Conservation (phyloP, 306 rosid species). For the Prunus fruticosa region DNA sequence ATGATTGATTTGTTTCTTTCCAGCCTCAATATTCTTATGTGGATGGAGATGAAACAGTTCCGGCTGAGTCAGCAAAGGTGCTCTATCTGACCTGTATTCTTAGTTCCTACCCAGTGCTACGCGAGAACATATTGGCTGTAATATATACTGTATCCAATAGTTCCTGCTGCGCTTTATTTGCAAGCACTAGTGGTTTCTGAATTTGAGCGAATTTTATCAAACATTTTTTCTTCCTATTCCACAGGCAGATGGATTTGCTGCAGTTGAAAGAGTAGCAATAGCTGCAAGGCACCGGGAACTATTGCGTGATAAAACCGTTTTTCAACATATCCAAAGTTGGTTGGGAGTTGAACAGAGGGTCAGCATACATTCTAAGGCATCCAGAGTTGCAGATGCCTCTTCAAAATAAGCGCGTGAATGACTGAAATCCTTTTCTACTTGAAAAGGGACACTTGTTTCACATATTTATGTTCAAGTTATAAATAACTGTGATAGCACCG, state of each 20-base stretch:
- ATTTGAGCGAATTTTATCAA: not conserved
- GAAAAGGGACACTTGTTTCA: conserved; percentile 2
- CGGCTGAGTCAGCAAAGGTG: conserved; percentile 87
- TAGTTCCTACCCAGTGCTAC: not conserved
- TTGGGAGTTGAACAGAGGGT: conserved; percentile 52
- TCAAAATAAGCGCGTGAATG: conserved; percentile 26
- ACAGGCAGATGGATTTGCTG: conserved; percentile 82
- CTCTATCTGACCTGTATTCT: conserved; percentile 27
- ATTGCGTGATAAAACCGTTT: conserved; percentile 47
- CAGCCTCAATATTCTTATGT: conserved; percentile 86
- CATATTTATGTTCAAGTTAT: not conserved
- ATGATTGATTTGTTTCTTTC: conserved; percentile 25
- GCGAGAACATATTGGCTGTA: not conserved
- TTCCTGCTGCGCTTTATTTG: not conserved
- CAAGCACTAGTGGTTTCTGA: not conserved
- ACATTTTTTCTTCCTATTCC: conserved; percentile 18
- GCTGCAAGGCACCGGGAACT: conserved; percentile 62
- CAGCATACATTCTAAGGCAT: conserved; percentile 44
- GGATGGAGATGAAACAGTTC: conserved; percentile 93
- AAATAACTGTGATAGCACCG: not conserved
- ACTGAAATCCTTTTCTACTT: conserved; percentile 14
- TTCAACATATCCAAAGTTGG: conserved; percentile 62
- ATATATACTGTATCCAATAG: no score
- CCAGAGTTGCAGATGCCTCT: conserved; percentile 61
- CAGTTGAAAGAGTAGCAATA: conserved; percentile 71